These are phyloP conservation scores for Funneliformis geosporum DNA, from an alignment of 192 early-diverging fungal species.

Conservation along the genomic window DNA sequence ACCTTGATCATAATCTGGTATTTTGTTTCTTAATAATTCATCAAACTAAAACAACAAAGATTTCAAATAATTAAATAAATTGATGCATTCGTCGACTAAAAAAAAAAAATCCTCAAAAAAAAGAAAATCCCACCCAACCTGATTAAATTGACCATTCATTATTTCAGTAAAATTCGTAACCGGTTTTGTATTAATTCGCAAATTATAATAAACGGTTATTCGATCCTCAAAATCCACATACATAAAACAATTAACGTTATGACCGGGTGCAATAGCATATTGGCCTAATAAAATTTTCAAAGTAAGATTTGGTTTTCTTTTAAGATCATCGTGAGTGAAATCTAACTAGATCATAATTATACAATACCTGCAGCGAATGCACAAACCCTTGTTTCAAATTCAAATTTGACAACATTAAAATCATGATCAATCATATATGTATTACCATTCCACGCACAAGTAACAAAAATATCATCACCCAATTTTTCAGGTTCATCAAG, in stretches of 20 bases:
- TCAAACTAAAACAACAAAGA: background rate
- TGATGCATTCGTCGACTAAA: background rate
- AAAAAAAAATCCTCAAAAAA: background rate
- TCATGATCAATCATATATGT: constrained; percentile 58
- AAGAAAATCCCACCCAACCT: background rate
- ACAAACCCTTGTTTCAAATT: constrained; percentile 60
- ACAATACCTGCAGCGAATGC: constrained; percentile 58
- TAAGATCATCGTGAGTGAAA: background rate
- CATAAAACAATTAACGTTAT: constrained; percentile 59
- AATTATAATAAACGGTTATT: constrained; percentile 59
- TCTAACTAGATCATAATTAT: background rate
- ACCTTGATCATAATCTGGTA: background rate
- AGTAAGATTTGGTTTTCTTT: background rate
- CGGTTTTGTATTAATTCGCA: constrained; percentile 51
- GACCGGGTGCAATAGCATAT: constrained; percentile 49
- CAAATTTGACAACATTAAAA: constrained; percentile 55
- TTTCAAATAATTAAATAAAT: background rate
- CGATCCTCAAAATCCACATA: constrained; percentile 67
- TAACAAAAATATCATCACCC: constrained; percentile 53
- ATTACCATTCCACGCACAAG: constrained; percentile 59
- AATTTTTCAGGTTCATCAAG: background rate
- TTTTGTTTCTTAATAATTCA: background rate
- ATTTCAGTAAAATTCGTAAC: constrained; percentile 49
- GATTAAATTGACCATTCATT: background rate
- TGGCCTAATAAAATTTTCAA: constrained; percentile 38